Base-by-base conservation (phyloP, 305 asterid genomes). In the Coffea humblotiana region DNA sequence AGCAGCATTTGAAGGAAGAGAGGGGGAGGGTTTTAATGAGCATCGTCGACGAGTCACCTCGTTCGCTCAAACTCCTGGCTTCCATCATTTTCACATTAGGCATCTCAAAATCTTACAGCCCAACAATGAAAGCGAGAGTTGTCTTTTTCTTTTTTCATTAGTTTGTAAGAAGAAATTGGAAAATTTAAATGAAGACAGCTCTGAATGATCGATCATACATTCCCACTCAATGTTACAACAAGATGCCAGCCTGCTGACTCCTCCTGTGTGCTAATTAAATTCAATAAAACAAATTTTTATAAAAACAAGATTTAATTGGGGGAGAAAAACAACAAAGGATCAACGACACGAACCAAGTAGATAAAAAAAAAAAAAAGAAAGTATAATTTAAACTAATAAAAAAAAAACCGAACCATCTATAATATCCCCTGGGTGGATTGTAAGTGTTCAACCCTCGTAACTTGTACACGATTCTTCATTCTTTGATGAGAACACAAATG, bases 231-330 rank as follows among this genome's bases (percentile, higher is more conserved):
- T 16, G 45, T 29, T 45, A 64, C 72, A 18, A 23, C 64, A 21
- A 21, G 18, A 74, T 32, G 47, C 18, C 25, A 4, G 45, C 1
- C 48, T 45, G 48, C 71, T 67, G 21, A 6, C 29, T 51, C 21
- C 37, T 78, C 43, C 52, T 37, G 16, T 65, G 75, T 37, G 56
- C 54, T 67, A 66, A 80, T 37, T 37, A 37, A 47, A 40, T 8
- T 40, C 27, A 68, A 66, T 58, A 45, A 35, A 56, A 80, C 70
- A 29, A 60, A 51, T 77, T 19, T 29, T 52, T 80, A 40, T 48
- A 65, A 45, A 37, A 80, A 51, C 69, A 79, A 35, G 48, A 65
- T 64, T 51, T 74, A 49, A 29, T 29, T 29, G 8, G 71, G 11
- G 47, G 47, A 12, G 40, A 51, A 12, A 29, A 37, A 37, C 43